Conservation (phyloP, 306 rosid genomes). For the Rosa multiflora region DNA sequence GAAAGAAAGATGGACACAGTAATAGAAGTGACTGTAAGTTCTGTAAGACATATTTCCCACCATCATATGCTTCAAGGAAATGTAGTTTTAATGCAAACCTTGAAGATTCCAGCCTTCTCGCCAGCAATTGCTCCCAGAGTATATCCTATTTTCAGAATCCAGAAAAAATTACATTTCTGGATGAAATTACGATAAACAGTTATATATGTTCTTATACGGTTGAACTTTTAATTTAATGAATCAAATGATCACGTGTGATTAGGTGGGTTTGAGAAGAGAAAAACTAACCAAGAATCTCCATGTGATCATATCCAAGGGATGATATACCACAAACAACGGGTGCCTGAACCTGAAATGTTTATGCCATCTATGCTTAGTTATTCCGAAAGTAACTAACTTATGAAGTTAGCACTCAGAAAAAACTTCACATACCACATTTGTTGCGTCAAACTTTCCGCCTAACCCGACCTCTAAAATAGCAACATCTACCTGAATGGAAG, state of each 20-base stretch:
- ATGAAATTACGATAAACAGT: not conserved
- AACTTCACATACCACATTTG: constrained; percentile 68
- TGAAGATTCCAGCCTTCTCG: constrained; percentile 97
- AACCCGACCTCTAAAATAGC: constrained; percentile 92
- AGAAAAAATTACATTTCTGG: constrained; percentile 9
- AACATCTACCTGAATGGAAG: constrained; percentile 63
- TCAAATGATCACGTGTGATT: constrained; percentile 17
- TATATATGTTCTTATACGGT: not conserved
- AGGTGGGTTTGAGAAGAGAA: constrained; percentile 28
- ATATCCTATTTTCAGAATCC: constrained; percentile 52
- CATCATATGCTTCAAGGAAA: constrained; percentile 9
- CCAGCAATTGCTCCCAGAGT: constrained; percentile 89
- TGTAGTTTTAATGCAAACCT: constrained; percentile 51
- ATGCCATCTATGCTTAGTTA: constrained; percentile 16
- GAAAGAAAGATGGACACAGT: constrained; percentile 14
- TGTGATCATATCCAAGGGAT: constrained; percentile 97
- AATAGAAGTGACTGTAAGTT: constrained; percentile 14
- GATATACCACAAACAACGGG: constrained; percentile 91
- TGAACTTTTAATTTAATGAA: constrained; percentile 19
- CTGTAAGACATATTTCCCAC: constrained; percentile 5
- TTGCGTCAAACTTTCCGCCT: constrained; percentile 89
- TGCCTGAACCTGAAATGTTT: constrained; percentile 54
- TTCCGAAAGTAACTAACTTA: not conserved
- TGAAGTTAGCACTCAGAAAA: not conserved
- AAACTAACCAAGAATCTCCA: constrained; percentile 97